Evolutionary conservation across 1,139 yeast species (phyloP).

Genomic region (Lodderomyces oxycetoniae): DNA sequence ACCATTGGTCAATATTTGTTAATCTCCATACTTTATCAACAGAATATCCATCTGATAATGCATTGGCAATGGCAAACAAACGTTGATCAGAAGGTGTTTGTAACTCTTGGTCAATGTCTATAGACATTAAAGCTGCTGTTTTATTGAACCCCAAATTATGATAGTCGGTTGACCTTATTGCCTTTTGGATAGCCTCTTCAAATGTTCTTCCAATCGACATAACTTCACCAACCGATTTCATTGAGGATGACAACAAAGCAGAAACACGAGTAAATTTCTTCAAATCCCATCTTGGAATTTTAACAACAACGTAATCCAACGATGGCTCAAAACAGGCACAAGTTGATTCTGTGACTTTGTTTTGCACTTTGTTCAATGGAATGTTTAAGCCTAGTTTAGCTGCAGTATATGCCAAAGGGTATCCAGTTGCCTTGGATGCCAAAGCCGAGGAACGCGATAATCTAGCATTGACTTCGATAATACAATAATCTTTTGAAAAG

Average conservation of each 20-base stretch:
- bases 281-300: conserved; percentile 99
- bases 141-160: conserved; percentile 92
- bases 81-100: conserved; percentile 97
- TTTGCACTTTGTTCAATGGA: conserved; percentile 86
- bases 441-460: conserved; percentile 96
- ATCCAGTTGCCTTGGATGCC: conserved; percentile 98
- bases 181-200: conserved; percentile 97
- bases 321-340: conserved; percentile 98
- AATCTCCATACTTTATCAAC: conserved; percentile 90
- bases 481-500: conserved; percentile 88
- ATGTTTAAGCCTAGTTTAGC: conserved; percentile 94
- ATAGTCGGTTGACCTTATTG: conserved; percentile 93
- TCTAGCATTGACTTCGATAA: conserved; percentile 97
- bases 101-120: conserved; percentile 84
- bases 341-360: conserved; percentile 91
- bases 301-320: conserved; percentile 92
- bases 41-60: conserved; percentile 76
- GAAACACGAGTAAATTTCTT: conserved; percentile 70
- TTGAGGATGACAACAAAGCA: conserved; percentile 50
- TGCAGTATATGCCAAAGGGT: conserved; percentile 96
- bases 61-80: conserved; percentile 94
- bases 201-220: conserved; percentile 98
- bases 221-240: conserved; percentile 99
- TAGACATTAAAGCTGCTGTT: conserved; percentile 71
- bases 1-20: conserved; percentile 96